Conservation (phyloP, 768 basidiomycete genomes). For the Lactifluus subvellereus region DNA sequence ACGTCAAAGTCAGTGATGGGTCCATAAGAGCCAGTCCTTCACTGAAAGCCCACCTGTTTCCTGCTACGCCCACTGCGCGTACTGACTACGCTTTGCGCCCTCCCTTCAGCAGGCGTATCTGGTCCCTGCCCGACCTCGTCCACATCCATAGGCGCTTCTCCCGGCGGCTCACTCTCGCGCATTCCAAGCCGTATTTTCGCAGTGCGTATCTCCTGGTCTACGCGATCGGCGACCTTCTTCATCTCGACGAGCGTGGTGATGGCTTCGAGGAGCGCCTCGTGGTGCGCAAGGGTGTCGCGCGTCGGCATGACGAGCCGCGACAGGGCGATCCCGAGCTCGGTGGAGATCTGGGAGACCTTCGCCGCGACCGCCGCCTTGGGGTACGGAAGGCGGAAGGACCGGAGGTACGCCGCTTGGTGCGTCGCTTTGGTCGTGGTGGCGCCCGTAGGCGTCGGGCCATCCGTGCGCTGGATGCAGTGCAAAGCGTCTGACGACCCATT, state of each 20-base stretch:
- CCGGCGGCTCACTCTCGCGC: conserved; percentile 41
- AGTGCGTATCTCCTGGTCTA: conserved; percentile 79
- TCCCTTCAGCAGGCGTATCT: conserved; percentile 50
- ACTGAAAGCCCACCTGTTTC: conserved; percentile 46
- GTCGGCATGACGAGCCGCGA: conserved; percentile 93
- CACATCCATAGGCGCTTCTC: conserved; percentile 32
- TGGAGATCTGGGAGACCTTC: conserved; percentile 70
- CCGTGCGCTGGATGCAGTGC: conserved; percentile 70
- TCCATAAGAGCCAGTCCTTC: background rate
- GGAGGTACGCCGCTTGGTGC: conserved; percentile 74
- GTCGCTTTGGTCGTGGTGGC: conserved; percentile 61
- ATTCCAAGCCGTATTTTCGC: conserved; percentile 56
- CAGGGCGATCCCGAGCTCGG: conserved; percentile 68
- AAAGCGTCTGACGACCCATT: conserved; percentile 44
- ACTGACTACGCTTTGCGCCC: conserved; percentile 56
- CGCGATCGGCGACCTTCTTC: conserved; percentile 80
- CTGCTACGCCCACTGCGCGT: conserved; percentile 40
- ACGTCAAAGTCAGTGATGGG: conserved; percentile 11
- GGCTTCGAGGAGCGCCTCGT: conserved; percentile 70
- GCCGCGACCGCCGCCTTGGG: conserved; percentile 70
- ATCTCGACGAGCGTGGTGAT: conserved; percentile 75
- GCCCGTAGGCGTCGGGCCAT: conserved; percentile 42
- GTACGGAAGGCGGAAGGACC: conserved; percentile 77
- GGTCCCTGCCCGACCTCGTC: conserved; percentile 35
- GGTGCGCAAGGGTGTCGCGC: conserved; percentile 62